Evolutionary conservation across 345 rosid genomes (phyloP).

Genomic region (Aquilaria sinensis): DNA sequence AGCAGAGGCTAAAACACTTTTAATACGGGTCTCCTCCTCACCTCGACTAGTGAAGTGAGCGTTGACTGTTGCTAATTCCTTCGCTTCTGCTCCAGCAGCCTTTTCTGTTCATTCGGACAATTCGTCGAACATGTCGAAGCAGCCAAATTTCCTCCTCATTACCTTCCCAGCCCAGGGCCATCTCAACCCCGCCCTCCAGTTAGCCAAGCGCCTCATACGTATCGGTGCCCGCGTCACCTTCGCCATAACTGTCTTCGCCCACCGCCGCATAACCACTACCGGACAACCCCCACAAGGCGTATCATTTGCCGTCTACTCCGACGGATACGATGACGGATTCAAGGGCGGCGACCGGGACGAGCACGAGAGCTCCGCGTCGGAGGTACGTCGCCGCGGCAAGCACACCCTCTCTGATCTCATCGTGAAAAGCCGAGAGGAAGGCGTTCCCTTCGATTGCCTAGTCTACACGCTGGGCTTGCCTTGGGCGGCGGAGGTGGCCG

Average conservation of each 20-base stretch:
- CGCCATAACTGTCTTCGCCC: constrained; percentile 29
- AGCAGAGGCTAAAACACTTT: too few species aligned
- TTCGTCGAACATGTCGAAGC: not conserved
- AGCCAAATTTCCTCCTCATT: constrained; percentile 42
- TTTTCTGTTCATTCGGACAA: too few species aligned
- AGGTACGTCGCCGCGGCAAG: constrained; percentile 30
- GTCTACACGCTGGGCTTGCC: constrained; percentile 45
- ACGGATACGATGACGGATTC: constrained; percentile 49
- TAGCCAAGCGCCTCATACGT: constrained; percentile 46
- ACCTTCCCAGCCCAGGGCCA: constrained; percentile 60
- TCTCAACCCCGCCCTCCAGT: constrained; percentile 52
- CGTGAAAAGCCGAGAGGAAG: constrained; percentile 3
- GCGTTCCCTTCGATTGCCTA: constrained; percentile 28
- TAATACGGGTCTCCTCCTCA: too few species aligned
- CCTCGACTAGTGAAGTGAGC: too few species aligned
- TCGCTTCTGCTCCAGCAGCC: too few species aligned
- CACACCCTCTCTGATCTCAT: constrained; percentile 32
- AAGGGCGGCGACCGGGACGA: constrained; percentile 12
- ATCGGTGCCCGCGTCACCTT: constrained; percentile 43
- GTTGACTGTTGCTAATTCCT: too few species aligned
- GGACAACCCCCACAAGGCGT: constrained; percentile 17
- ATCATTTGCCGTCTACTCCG: constrained; percentile 43
- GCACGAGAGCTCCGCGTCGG: constrained; percentile 10
- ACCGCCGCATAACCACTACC: constrained; percentile 30
- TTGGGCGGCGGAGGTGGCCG: constrained; percentile 52